phyloP scores from a whole-genome alignment of 140 eudicot species.

The Stevia rebaudiana region DNA sequence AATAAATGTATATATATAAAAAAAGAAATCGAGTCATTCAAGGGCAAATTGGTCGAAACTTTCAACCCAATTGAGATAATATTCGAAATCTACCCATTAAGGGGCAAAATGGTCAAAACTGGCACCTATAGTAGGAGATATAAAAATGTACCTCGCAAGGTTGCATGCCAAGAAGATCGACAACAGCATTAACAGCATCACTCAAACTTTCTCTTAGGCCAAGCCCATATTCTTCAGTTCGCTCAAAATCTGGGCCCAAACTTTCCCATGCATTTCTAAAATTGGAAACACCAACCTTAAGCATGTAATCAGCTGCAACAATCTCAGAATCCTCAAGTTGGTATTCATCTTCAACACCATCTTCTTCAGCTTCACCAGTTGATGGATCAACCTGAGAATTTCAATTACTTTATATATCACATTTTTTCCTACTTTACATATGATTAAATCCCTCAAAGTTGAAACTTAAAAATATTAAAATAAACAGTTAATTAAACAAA shows the following conservation, averaged over 20 bases:
- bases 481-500: too few species aligned
- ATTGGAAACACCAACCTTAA: slow-evolving; percentile 85
- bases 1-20: too few species aligned
- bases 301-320: slow-evolving; percentile 86
- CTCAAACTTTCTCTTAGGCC: slow-evolving; percentile 89
- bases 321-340: slow-evolving; percentile 90
- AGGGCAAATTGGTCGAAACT: background rate
- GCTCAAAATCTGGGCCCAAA: slow-evolving; percentile 67
- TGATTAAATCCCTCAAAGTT: too few species aligned
- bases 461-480: too few species aligned
- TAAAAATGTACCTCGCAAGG: slow-evolving; percentile 79
- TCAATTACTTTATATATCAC: background rate
- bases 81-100: background rate
- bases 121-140: background rate
- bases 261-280: slow-evolving; percentile 96
- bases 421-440: too few species aligned
- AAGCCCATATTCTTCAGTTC: slow-evolving; percentile 86
- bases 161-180: slow-evolving; percentile 89
- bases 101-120: background rate
- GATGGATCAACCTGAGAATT: slow-evolving; percentile 76
- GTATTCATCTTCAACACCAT: slow-evolving; percentile 94
- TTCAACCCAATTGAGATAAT: background rate
- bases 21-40: too few species aligned
- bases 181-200: slow-evolving; percentile 81
- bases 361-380: slow-evolving; percentile 92